Percentiles rank a stretch among this genome's conserved stretches.
Evolutionary conservation across 2,329 filamentous ascomycete species (phyloP).

Genomic region (Colletotrichum filicis): DNA sequence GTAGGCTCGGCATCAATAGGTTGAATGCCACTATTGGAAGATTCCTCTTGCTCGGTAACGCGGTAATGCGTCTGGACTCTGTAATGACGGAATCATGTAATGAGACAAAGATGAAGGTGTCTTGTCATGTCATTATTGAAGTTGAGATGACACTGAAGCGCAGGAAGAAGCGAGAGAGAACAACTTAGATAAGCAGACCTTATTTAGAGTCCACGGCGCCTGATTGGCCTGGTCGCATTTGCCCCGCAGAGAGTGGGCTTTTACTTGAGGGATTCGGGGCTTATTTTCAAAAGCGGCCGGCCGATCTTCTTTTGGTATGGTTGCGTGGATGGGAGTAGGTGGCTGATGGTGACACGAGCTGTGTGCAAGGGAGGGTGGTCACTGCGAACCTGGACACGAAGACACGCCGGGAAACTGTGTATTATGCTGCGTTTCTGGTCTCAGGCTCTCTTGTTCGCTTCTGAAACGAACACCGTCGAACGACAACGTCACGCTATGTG

Average conservation of each 20-base stretch:
- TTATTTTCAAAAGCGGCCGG: background rate
- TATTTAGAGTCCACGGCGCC: background rate
- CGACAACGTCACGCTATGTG: background rate
- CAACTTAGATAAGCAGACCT: background rate
- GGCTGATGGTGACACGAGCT: background rate
- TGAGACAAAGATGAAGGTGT: background rate
- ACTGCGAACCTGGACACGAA: background rate
- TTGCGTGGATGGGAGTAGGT: background rate
- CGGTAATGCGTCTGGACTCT: background rate
- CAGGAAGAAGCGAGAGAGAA: background rate
- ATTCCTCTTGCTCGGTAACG: background rate
- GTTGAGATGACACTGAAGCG: background rate
- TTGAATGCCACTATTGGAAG: background rate
- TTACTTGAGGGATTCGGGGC: background rate
- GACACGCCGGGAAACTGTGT: background rate
- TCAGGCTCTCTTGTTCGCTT: background rate
- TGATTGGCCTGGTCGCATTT: conserved; percentile 4
- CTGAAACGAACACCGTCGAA: background rate
- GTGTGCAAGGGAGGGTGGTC: no score
- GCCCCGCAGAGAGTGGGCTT: background rate
- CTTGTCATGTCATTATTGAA: background rate
- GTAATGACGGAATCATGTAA: background rate
- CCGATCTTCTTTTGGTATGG: background rate
- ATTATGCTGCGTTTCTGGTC: background rate
- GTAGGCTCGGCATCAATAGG: background rate